Evolutionary conservation across 2,329 filamentous ascomycete species (phyloP).

Genomic region (Trichoderma koningii): DNA sequence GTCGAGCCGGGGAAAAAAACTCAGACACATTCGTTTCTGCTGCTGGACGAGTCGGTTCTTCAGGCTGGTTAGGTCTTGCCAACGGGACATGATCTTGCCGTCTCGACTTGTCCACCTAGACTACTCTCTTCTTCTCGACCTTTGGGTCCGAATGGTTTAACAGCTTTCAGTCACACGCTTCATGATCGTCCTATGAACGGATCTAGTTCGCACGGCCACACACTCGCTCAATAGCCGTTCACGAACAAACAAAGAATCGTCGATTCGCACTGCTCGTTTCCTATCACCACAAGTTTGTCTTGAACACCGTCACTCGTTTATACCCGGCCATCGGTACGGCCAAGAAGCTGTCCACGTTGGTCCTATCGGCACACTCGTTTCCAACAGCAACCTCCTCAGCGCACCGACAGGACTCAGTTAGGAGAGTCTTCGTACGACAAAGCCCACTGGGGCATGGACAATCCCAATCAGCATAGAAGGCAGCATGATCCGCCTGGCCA

Average conservation of each 20-base stretch:
- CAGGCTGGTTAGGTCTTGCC: slow-evolving; percentile 2
- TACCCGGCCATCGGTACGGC: not conserved
- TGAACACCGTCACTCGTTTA: not conserved
- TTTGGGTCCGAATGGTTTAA: slow-evolving; percentile 2
- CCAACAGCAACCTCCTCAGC: slow-evolving; percentile 18
- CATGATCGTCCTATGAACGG: not conserved
- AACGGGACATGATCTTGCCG: not conserved
- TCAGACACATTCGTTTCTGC: not conserved
- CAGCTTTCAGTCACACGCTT: not conserved
- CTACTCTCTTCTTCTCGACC: not conserved
- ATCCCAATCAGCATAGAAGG: slow-evolving; percentile 27
- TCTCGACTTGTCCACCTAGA: slow-evolving; percentile 1
- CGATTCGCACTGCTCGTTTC: slow-evolving; percentile 17
- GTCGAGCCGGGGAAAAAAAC: not conserved
- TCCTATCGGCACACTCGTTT: slow-evolving; percentile 1
- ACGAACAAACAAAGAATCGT: not conserved
- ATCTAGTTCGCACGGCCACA: slow-evolving; percentile 7
- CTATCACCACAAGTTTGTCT: not conserved
- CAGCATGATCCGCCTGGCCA: slow-evolving; percentile 53
- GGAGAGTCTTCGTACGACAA: slow-evolving; percentile 10
- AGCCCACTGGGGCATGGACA: slow-evolving; percentile 28
- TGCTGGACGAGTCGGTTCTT: slow-evolving; percentile 1
- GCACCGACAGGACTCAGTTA: slow-evolving; percentile 17
- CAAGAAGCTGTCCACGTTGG: not conserved
- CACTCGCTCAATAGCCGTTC: slow-evolving; percentile 12